These are phyloP conservation scores for Conticribra weissflogii DNA, from an alignment of 108 stramenopile species.

Conservation along the genomic window DNA sequence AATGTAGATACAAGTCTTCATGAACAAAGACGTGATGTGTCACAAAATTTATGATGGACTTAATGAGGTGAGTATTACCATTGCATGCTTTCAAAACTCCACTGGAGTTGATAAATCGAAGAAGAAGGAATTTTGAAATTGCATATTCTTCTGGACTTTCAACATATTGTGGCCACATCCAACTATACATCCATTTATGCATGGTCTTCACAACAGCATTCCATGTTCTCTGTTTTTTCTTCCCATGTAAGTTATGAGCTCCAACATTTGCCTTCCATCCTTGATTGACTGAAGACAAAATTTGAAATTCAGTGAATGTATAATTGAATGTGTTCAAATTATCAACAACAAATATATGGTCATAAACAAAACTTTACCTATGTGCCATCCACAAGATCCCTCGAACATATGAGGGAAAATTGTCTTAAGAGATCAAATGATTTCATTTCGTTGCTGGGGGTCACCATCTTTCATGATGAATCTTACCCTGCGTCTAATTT, in stretches of 20 bases:
- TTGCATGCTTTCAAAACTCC: too few species aligned
- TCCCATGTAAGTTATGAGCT: background rate
- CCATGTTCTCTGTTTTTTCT: background rate
- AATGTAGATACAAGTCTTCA: too few species aligned
- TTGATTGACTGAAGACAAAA: background rate
- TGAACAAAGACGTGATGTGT: too few species aligned
- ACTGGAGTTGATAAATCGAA: too few species aligned
- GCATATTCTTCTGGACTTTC: background rate
- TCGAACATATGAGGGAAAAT: background rate
- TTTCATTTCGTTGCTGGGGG: constrained; percentile 1
- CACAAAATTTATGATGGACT: too few species aligned
- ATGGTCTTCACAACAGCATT: background rate
- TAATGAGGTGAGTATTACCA: too few species aligned
- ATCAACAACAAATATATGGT: too few species aligned
- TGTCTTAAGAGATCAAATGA: background rate
- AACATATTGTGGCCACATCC: constrained; percentile 9
- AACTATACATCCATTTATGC: constrained; percentile 15
- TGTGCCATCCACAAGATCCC: background rate
- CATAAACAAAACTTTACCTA: background rate
- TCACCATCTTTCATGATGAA: constrained; percentile 6
- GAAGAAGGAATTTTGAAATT: constrained; percentile 6
- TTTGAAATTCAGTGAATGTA: too few species aligned
- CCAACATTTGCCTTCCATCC: constrained; percentile 9
- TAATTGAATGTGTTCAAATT: too few species aligned
- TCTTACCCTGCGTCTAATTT: background rate